Evolutionary conservation across 352 stramenopile genomes (phyloP).

Genomic region (Pythium aristosporum): DNA sequence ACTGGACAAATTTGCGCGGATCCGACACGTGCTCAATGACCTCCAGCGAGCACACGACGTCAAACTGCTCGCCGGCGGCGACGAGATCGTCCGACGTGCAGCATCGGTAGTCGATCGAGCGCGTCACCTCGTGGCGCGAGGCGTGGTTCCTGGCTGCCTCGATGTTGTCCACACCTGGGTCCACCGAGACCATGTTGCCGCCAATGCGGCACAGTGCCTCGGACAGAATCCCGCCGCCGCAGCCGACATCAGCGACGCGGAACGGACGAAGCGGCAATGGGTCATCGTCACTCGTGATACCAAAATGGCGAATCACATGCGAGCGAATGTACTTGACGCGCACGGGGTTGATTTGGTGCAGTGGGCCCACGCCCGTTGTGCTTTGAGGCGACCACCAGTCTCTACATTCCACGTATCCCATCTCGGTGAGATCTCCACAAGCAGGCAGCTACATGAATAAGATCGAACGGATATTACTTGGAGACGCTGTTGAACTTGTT

Average conservation of each 20-base stretch:
- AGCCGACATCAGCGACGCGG: constrained; percentile 75
- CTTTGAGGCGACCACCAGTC: constrained; percentile 83
- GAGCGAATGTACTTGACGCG: constrained; percentile 83
- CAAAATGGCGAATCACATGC: constrained; percentile 68
- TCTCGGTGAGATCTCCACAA: not conserved
- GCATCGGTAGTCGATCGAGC: constrained; percentile 77
- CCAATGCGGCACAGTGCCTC: constrained; percentile 78
- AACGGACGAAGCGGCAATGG: constrained; percentile 50
- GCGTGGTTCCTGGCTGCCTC: constrained; percentile 68
- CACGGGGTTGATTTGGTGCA: constrained; percentile 85
- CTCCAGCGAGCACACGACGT: constrained; percentile 86
- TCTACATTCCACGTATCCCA: constrained; percentile 27
- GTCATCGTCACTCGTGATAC: constrained; percentile 41
- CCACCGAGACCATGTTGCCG: constrained; percentile 67
- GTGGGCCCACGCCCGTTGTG: constrained; percentile 66
- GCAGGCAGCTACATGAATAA: not conserved
- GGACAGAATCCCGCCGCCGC: constrained; percentile 81
- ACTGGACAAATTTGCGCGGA: constrained; percentile 63
- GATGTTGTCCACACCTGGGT: constrained; percentile 75
- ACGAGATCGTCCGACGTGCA: constrained; percentile 82
- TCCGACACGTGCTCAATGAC: constrained; percentile 85
- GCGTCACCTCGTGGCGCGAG: constrained; percentile 44
- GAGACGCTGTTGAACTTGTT: constrained; percentile 78
- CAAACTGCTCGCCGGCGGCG: constrained; percentile 62
- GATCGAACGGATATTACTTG: constrained; percentile 40